These are phyloP conservation scores for Boletellus sp. DNA, from an alignment of 768 basidiomycete genomes.

Conservation along the genomic window DNA sequence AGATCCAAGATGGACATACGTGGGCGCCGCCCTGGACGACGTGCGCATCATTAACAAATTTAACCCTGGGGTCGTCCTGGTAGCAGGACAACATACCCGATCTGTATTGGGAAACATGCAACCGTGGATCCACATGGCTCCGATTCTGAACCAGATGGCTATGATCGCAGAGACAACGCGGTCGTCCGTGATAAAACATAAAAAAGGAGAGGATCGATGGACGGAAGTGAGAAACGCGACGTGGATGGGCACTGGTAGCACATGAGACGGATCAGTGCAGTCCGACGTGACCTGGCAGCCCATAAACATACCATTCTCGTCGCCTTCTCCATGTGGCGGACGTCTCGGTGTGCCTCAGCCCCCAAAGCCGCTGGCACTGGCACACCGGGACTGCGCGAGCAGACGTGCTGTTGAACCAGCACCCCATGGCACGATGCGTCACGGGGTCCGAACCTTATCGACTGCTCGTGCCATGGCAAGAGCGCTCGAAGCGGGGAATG, in stretches of 20 bases:
- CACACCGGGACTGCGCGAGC: too few species aligned
- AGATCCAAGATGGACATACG: too few species aligned
- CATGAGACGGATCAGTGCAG: not conserved
- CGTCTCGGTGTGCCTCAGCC: not conserved
- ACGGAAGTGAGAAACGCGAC: not conserved
- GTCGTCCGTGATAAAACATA: not conserved
- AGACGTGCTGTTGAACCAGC: too few species aligned
- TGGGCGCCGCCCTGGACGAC: too few species aligned
- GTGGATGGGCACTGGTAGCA: not conserved
- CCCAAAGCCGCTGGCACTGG: not conserved
- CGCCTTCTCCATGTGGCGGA: not conserved
- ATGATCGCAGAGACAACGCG: not conserved
- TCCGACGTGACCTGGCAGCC: not conserved
- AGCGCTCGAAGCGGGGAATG: too few species aligned
- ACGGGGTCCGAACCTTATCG: too few species aligned
- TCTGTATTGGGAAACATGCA: too few species aligned
- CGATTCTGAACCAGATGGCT: constrained; percentile 9
- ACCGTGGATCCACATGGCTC: constrained; percentile 2
- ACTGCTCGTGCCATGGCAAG: too few species aligned
- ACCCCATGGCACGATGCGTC: too few species aligned
- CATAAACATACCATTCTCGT: not conserved
- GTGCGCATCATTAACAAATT: too few species aligned
- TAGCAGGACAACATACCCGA: too few species aligned
- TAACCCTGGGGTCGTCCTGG: too few species aligned
- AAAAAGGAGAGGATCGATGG: not conserved